These are phyloP conservation scores for Brachypodium distachyon DNA, from an alignment of 202 grass and related monocot species.

Conservation along the genomic window DNA sequence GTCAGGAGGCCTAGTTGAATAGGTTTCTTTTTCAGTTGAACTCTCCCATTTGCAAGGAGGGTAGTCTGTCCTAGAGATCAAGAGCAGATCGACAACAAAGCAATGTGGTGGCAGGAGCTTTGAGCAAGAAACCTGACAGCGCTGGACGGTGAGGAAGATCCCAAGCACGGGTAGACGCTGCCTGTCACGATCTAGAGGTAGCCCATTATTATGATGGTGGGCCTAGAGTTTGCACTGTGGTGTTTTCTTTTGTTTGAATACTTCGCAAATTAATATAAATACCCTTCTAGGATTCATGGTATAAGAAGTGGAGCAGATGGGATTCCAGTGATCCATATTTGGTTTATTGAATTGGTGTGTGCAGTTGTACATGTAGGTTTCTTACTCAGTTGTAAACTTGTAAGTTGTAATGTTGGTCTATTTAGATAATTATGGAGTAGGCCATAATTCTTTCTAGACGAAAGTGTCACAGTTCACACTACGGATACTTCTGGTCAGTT, in stretches of 20 bases:
- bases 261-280: neutral
- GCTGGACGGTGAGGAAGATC: too few relatives aligned
- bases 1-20: neutral
- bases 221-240: neutral
- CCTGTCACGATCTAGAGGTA: neutral
- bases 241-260: neutral
- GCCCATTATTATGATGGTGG: neutral
- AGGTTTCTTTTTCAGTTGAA: neutral
- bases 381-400: neutral
- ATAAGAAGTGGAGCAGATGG: neutral
- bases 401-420: too few relatives aligned
- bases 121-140: too few relatives aligned
- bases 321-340: neutral
- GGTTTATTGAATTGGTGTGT: neutral
- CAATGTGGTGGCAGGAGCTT: too few relatives aligned
- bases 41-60: neutral
- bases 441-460: too few relatives aligned
- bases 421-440: neutral
- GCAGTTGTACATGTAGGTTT: neutral
- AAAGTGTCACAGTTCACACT: too few relatives aligned
- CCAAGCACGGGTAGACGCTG: too few relatives aligned
- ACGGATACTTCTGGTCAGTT: too few relatives aligned
- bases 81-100: neutral
- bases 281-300: neutral
- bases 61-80: neutral